Percentiles rank a stretch among this genome's conserved stretches.
phyloP scores from a whole-genome alignment of 73 alveolate genomes.

The Paramecium bursaria region DNA sequence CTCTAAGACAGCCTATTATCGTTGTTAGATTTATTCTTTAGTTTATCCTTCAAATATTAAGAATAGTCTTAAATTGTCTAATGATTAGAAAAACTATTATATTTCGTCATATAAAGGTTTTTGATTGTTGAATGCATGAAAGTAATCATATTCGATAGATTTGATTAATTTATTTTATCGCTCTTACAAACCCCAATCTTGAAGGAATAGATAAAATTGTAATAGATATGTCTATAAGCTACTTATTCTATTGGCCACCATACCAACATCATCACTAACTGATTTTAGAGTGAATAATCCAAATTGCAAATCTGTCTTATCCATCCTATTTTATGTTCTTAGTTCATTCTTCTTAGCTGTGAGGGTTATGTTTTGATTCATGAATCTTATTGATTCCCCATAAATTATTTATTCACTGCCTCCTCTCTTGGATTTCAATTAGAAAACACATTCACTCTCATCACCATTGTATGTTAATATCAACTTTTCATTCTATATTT shows the following conservation, averaged over 20 bases:
- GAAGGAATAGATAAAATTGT: constrained; percentile 28
- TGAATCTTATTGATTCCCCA: too few species aligned
- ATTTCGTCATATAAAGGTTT: constrained; percentile 23
- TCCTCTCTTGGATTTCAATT: constrained; percentile 29
- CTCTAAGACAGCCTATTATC: constrained; percentile 1
- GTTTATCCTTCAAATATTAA: constrained; percentile 54
- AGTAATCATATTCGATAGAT: constrained; percentile 45
- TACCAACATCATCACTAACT: neutral
- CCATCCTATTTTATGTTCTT: too few species aligned
- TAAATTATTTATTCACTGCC: neutral
- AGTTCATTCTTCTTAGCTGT: too few species aligned
- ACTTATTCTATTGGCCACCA: constrained; percentile 6
- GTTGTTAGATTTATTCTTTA: neutral
- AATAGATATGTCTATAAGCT: constrained; percentile 18
- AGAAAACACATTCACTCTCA: neutral
- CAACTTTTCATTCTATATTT: neutral
- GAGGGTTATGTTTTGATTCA: too few species aligned
- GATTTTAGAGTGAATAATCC: neutral
- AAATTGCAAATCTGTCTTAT: too few species aligned
- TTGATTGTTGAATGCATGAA: constrained; percentile 47
- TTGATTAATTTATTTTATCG: neutral
- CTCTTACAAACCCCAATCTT: constrained; percentile 45
- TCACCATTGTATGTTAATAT: constrained; percentile 39
- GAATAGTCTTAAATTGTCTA: constrained; percentile 34
- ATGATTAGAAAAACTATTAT: neutral